A percentile compares a stretch with the other conserved stretches of the same genome.
Conservation (phyloP, 257 asterid genomes). For the Ajuga chamaepitys region DNA sequence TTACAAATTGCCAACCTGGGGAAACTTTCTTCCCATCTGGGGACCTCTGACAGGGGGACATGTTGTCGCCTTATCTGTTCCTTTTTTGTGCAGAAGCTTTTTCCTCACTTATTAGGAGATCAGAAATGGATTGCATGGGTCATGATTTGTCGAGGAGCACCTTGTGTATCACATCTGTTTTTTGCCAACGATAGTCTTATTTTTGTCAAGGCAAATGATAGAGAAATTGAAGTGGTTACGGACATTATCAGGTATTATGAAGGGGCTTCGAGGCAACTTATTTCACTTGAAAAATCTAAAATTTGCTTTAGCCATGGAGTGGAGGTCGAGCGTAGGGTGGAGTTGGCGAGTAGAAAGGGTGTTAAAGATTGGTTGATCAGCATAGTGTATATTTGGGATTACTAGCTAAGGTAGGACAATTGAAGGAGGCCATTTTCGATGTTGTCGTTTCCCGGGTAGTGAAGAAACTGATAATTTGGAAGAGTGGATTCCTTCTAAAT, state of each 20-base stretch:
- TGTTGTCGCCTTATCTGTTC: background rate
- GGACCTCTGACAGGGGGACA: background rate
- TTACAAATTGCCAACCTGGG: background rate
- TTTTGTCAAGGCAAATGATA: background rate
- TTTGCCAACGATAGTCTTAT: background rate
- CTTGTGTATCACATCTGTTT: background rate
- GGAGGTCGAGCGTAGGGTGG: background rate
- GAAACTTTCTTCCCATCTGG: background rate
- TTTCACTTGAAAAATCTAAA: background rate
- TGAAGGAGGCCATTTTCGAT: background rate
- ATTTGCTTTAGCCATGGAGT: background rate
- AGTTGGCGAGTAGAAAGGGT: background rate
- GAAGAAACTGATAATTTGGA: background rate
- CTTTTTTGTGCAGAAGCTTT: background rate
- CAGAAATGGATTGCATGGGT: background rate
- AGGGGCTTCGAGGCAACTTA: background rate
- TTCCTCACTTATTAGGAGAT: background rate
- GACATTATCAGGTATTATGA: background rate
- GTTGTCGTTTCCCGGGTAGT: background rate
- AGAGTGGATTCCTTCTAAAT: background rate
- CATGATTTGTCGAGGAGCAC: background rate
- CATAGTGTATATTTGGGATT: background rate
- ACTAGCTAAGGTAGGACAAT: background rate
- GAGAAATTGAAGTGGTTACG: background rate
- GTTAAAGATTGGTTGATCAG: background rate